These are phyloP conservation scores for Ulmus americana DNA, from an alignment of 331 rosid species.

Conservation along the genomic window DNA sequence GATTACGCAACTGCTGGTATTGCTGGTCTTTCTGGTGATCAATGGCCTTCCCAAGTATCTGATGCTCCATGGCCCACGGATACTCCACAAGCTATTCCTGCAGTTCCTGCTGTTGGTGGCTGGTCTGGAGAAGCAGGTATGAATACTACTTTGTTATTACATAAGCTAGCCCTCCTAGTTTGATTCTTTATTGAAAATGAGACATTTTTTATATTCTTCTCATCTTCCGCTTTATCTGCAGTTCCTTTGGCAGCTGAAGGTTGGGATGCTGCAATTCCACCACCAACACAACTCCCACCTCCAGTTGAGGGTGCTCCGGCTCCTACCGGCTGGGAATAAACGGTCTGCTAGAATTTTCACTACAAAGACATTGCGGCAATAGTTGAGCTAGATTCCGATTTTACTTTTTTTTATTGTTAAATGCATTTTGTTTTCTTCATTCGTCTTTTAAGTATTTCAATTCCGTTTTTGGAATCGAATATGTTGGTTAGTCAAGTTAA, in stretches of 20 bases:
- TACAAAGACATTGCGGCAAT: neutral
- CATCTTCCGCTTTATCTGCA: neutral
- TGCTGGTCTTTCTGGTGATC: constrained; percentile 26
- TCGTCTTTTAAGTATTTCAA: neutral
- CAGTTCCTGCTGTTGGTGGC: constrained; percentile 11
- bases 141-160: no score
- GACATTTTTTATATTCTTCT: neutral
- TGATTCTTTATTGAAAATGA: neutral
- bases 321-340: constrained; percentile 33
- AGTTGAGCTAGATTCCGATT: neutral
- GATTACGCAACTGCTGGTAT: constrained; percentile 39
- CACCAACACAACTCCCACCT: constrained; percentile 32
- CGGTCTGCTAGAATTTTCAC: neutral
- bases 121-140: constrained; percentile 39
- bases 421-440: no score
- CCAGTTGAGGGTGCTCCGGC: constrained; percentile 24
- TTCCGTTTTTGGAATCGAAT: constrained; percentile 12
- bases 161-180: no score
- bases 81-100: constrained; percentile 25
- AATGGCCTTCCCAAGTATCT: constrained; percentile 50
- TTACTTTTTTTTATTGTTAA: neutral
- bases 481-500: neutral
- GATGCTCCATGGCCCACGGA: constrained; percentile 54
- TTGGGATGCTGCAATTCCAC: constrained; percentile 46
- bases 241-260: constrained; percentile 32